Evolutionary conservation across 768 basidiomycete species (phyloP), one percentile per base, ranked within the genome.

Genomic region (Leccinum uliginosum): DNA sequence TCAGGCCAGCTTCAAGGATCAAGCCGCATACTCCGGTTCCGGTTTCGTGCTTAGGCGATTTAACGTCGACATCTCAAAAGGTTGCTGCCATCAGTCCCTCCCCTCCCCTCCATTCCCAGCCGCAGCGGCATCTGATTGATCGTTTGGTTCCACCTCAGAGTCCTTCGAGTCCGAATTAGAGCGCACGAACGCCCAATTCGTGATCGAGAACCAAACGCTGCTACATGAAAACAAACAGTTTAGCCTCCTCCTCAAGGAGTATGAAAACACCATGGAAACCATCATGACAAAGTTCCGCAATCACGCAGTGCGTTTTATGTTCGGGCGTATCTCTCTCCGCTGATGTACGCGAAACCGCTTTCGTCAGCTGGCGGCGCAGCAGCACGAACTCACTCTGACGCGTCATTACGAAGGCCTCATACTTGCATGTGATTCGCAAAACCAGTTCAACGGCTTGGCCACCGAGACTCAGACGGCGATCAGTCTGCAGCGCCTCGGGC

Each of bases 211-310:
- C 70, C 95, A 97, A 66, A 82, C 86, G 0, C 76, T 99, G 1
- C 76, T 91, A 50, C 88, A 98, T 59, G 97, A 99, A 74, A 98
- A 99, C 77, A 94, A 91, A 70, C 96, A 98, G 67, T 80, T 98
- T 29, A 87, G 87, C 62, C 64, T 83, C 26, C 78, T 99, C 26
- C 77, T 98, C 55, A 95, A 94, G 67, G 97, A 99, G 71, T 96
- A 98, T 69, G 95, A 98, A 70, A 78, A 79, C 53, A 97, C 95
- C 3, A 81, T 99, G 78, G 95, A 98, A 65, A 94, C 86, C 27
- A 91, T 98, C 68, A 98, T 99, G 97, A 75, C 85, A 51, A 98
- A 98, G 74, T 98, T 98, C 70, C 82, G 95, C 57, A 87, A 86
- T 57, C 89, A 98, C 67, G 86, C 92, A 12, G 94, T 96, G 65